Evolutionary conservation across 1,284 basidiomycete genomes (phyloP), one percentile per base, ranked within the genome.

Genomic region (Rhodotorula mucilaginosa): DNA sequence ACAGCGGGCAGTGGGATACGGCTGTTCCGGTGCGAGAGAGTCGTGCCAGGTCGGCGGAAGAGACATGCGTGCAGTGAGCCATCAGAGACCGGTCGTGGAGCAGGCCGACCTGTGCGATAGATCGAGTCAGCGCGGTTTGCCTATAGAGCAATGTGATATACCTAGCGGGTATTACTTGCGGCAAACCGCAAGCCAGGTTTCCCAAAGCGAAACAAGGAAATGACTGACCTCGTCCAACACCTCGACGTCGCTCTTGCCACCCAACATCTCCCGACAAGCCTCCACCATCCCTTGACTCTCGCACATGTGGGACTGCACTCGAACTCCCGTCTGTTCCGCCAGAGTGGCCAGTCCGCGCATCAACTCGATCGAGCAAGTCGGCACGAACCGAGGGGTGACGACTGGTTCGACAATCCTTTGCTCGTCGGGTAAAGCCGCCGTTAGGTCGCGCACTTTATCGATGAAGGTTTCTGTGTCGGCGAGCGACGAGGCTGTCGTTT

Each of bases 1-100:
- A 92, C 18, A 93, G 83, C 0, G 91, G 92, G 79, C 92, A 94
- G 76, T 92, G 90, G 0, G 91, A 90, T 34, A 93, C 83, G 2
- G 89, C 84, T 1, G 88, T 86, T 12, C 87, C 86, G 48, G 80
- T 81, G 6, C 77, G 76, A 2, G 83, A 82, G 16, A 93, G 82
- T n/a, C 83, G 84, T 0, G 81, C 77, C 21, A 91, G 83, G 39
- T 87, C 84, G 0, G 84, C 80, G 0, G 80, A 70, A 29, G 83
- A 80, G 34, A 92, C 84, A 81, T 89, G 91, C 2, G 92, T 93
- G 81, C 92, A 93, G 79, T 93, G 91, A 1, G 91, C 91, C 83
- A 92, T 90, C 18, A 93, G 81, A 0, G 90, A 89, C 16, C 85
- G 84, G 2, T 84, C 79, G 0, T 87, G 88, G 58, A 92, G 81